Evolutionary conservation across 2,329 filamentous ascomycete species (phyloP), one percentile per base, ranked within the genome.

Genomic region (Aspergillus terreus): DNA sequence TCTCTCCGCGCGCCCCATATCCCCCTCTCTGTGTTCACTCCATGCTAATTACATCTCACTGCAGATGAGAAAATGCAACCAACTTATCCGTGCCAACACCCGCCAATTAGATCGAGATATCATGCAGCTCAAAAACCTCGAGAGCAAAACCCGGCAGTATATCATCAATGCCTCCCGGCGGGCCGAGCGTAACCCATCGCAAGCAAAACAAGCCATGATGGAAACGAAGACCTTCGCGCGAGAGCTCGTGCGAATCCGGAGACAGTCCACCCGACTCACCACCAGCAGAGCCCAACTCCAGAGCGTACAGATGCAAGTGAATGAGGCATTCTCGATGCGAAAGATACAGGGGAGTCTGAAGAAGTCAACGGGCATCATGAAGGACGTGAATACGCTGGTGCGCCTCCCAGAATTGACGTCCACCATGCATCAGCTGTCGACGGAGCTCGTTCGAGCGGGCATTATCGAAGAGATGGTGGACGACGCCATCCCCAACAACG

Each of bases 391-490:
- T 71, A 82, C 80, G 14, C 78, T 97, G 23, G 84, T 96, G 46
- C 81, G 86, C 25, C 73, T 99, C 61, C 94, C 94, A 10, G 88
- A 96, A 75, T 78, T 97, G 55, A 90, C 87, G 17, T 85, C 82
- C 12, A 96, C 92, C 7, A 97, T 97, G 92, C 80, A 85, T 57
- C 90, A 95, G 70, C 77, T 97, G 46, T 87, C 86, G 63, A 80
- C 86, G 52, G 94, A 97, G 78, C 75, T 97, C 60, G 88, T 96
- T 71, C 95, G 91, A 76, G 92, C 94, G 2, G 94, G 92, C 14
- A 92, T 99, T 59, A 95, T 97, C 54, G 92, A 97, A 78, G 94
- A 99, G 76, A 96, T 97, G 88, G 85, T 95, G 4, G 88, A 86
- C 44, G 92, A 97, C 68, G 85, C 81, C 41, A 76, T 97, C 58